phyloP scores from a whole-genome alignment of 148 eudicot species.

The Chenopodium formosanum region DNA sequence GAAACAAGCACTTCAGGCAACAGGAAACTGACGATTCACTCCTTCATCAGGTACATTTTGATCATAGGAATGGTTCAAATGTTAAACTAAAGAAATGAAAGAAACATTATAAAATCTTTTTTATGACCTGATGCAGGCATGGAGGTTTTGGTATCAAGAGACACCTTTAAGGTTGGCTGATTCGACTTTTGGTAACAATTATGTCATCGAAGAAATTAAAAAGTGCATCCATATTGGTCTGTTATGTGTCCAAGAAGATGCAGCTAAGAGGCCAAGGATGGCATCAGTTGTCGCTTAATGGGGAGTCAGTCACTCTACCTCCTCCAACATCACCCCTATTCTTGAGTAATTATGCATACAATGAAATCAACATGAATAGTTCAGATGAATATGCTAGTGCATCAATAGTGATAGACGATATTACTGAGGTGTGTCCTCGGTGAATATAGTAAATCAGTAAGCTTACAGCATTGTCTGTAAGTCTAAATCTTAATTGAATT shows the following conservation, averaged over 20 bases:
- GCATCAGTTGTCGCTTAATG: constrained; percentile 26
- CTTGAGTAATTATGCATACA: neutral
- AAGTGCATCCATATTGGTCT: constrained; percentile 36
- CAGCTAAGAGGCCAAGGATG: constrained; percentile 27
- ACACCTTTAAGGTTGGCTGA: constrained; percentile 20
- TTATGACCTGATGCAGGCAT: constrained; percentile 23
- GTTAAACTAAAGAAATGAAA: too few species aligned
- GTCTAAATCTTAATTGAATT: too few species aligned
- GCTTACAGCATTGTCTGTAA: too few species aligned
- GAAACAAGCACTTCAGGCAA: neutral
- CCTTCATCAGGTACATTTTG: constrained; percentile 23
- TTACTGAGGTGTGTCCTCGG: too few species aligned
- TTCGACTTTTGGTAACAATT: constrained; percentile 7
- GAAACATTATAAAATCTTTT: too few species aligned
- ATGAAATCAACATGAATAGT: too few species aligned
- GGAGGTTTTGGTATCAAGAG: constrained; percentile 38
- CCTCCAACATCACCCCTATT: constrained; percentile 19
- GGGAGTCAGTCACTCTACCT: constrained; percentile 27
- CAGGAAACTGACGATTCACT: constrained; percentile 16
- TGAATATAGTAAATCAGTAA: too few species aligned
- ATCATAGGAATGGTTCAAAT: neutral
- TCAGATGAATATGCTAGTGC: too few species aligned
- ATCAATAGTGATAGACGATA: too few species aligned
- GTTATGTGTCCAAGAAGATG: constrained; percentile 36
- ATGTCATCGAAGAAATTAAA: constrained; percentile 16